Conservation (phyloP, 495 filamentous ascomycete genomes). For the Aspergillus asperescens region DNA sequence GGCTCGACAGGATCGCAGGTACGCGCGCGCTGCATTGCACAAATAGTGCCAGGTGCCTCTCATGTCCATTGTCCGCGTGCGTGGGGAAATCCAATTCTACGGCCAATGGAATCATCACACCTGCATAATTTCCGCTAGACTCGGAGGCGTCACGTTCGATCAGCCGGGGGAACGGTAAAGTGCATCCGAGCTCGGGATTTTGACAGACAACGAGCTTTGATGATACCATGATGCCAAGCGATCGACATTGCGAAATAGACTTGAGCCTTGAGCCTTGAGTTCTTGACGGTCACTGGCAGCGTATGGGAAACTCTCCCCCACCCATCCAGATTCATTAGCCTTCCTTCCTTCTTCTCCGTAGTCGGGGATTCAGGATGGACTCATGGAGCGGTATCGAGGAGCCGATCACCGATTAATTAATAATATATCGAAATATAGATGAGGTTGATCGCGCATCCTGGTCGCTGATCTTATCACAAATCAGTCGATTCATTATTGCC, state of each 20-base stretch:
- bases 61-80: background rate
- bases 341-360: too few species aligned
- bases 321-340: background rate
- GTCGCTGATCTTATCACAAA: background rate
- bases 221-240: too few species aligned
- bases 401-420: too few species aligned
- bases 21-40: background rate
- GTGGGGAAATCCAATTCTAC: background rate
- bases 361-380: too few species aligned
- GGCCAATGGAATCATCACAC: background rate
- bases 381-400: too few species aligned
- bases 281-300: too few species aligned
- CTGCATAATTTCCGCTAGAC: background rate
- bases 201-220: background rate
- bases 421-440: background rate
- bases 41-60: background rate
- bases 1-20: background rate
- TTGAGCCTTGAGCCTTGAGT: too few species aligned
- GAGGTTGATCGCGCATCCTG: background rate
- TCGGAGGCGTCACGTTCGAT: too few species aligned
- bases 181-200: too few species aligned
- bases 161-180: too few species aligned
- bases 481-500: too few species aligned
- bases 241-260: too few species aligned
- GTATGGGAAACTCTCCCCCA: background rate